Evolutionary conservation across 2,329 filamentous ascomycete species (phyloP).

Genomic region (Aspergillus oerlinghausenensis): DNA sequence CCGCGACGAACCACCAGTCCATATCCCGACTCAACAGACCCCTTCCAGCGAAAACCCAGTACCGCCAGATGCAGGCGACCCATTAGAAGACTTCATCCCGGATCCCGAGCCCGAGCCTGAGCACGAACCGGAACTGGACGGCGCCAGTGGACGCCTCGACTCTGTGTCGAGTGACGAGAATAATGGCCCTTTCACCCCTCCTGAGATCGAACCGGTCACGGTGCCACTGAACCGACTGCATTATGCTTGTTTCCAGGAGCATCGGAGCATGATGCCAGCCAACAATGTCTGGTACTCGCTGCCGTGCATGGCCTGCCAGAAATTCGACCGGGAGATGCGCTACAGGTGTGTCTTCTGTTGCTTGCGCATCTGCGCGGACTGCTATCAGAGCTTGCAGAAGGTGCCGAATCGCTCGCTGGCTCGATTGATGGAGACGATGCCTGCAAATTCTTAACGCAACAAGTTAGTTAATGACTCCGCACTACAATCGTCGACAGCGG

Average conservation of each 20-base stretch:
- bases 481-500: background rate
- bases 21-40: constrained; percentile 3
- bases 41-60: constrained; percentile 10
- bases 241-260: constrained; percentile 37
- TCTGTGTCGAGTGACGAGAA: constrained; percentile 16
- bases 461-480: background rate
- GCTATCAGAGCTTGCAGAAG: constrained; percentile 31
- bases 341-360: constrained; percentile 41
- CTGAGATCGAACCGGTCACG: constrained; percentile 30
- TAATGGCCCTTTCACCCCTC: constrained; percentile 21
- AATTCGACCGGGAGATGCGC: constrained; percentile 33
- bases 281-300: constrained; percentile 38
- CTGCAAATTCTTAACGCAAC: background rate
- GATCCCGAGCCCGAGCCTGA: constrained; percentile 25
- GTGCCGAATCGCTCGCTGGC: constrained; percentile 28
- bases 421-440: constrained; percentile 26
- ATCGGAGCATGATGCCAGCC: constrained; percentile 31
- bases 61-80: constrained; percentile 15
- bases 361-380: constrained; percentile 36
- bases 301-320: constrained; percentile 42
- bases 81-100: constrained; percentile 31
- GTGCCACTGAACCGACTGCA: constrained; percentile 35
- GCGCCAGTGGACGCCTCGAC: constrained; percentile 14
- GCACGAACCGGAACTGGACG: constrained; percentile 12
- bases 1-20: background rate